Percentiles rank a stretch among this genome's conserved stretches.
Evolutionary conservation across 148 eudicot species (phyloP).

Genomic region (Fagopyrum esculentum): DNA sequence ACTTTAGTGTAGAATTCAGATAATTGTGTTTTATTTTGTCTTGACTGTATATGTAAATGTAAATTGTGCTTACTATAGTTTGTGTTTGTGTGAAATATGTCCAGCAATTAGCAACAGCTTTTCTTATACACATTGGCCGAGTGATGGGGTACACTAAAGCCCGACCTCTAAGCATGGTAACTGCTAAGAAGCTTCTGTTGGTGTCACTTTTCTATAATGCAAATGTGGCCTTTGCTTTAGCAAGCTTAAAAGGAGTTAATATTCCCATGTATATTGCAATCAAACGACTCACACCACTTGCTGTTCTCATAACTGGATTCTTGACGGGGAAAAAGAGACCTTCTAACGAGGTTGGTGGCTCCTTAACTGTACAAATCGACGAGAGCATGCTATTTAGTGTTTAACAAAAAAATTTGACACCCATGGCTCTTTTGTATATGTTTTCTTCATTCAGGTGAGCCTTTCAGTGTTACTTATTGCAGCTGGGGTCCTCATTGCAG

Average conservation of each 20-base stretch:
- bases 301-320: conserved; percentile 82
- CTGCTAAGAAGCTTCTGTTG: conserved; percentile 79
- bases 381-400: neutral
- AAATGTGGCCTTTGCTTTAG: conserved; percentile 95
- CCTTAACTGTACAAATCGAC: neutral
- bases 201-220: conserved; percentile 97
- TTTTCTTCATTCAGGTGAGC: conserved; percentile 51
- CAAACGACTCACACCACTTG: conserved; percentile 90
- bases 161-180: conserved; percentile 51
- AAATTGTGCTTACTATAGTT: neutral
- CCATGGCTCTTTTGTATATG: neutral
- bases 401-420: neutral
- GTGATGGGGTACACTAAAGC: conserved; percentile 72
- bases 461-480: conserved; percentile 84
- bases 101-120: conserved; percentile 77
- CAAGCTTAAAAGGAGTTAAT: conserved; percentile 97
- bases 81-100: conserved; percentile 10
- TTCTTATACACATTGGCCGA: conserved; percentile 77
- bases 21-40: neutral
- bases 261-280: conserved; percentile 98
- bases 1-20: conserved; percentile 8
- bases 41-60: neutral
- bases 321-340: conserved; percentile 74
- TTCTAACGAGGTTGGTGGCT: conserved; percentile 58
- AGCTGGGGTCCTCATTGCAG: conserved; percentile 89